These are phyloP conservation scores for Magnusiomyces clavatus DNA, from an alignment of 1,139 yeast species.

Conservation along the genomic window DNA sequence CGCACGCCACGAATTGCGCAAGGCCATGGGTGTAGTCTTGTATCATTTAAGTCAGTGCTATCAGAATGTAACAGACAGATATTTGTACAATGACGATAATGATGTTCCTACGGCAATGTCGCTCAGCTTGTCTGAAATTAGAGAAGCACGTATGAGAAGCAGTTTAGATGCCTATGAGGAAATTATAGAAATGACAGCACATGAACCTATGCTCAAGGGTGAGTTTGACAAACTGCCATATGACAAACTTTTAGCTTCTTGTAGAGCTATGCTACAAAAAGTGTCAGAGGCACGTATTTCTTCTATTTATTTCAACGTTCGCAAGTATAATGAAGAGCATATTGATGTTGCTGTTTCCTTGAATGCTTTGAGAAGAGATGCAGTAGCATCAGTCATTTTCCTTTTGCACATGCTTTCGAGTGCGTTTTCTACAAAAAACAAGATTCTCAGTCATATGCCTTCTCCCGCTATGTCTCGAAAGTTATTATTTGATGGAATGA, in stretches of 20 bases:
- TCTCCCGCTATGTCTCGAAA: slow-evolving; percentile 39
- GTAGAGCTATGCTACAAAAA: slow-evolving; percentile 37
- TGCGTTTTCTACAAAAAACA: slow-evolving; percentile 34
- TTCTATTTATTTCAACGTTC: slow-evolving; percentile 39
- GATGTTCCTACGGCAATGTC: slow-evolving; percentile 42
- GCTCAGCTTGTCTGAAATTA: slow-evolving; percentile 37
- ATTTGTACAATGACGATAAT: slow-evolving; percentile 39
- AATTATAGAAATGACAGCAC: slow-evolving; percentile 33
- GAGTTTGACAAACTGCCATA: slow-evolving; percentile 24
- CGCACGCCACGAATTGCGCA: slow-evolving; percentile 38
- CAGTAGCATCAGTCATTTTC: slow-evolving; percentile 41
- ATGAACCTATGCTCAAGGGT: slow-evolving; percentile 33
- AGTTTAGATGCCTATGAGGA: slow-evolving; percentile 35
- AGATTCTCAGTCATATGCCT: slow-evolving; percentile 40
- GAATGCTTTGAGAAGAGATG: slow-evolving; percentile 39
- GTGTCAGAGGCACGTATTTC: slow-evolving; percentile 43
- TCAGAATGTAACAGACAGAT: slow-evolving; percentile 42
- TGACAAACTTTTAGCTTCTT: slow-evolving; percentile 31
- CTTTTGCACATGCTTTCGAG: slow-evolving; percentile 38
- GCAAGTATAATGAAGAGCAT: slow-evolving; percentile 35
- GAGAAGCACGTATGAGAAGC: slow-evolving; percentile 42
- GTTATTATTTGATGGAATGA: slow-evolving; percentile 36
- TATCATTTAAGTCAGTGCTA: slow-evolving; percentile 40
- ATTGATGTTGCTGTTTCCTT: slow-evolving; percentile 34
- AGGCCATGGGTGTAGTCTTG: slow-evolving; percentile 35